These are phyloP conservation scores for Zalaria obscura DNA, from an alignment of 2,329 filamentous ascomycete genomes.

Conservation along the genomic window DNA sequence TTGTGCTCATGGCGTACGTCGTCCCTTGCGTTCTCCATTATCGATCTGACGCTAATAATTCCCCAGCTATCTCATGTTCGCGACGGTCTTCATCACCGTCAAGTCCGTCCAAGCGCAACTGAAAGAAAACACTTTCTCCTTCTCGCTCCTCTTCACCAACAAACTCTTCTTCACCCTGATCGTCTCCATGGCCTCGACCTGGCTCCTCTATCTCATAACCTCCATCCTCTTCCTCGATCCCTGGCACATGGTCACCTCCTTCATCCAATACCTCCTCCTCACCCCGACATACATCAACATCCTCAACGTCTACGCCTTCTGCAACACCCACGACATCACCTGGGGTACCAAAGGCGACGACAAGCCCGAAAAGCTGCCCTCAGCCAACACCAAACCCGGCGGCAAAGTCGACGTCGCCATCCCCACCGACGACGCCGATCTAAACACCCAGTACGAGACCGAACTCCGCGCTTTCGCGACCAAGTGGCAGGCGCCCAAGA, in stretches of 20 bases:
- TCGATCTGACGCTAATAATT: neutral
- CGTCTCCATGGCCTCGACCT: constrained; percentile 82
- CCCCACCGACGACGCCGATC: constrained; percentile 79
- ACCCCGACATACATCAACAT: constrained; percentile 97
- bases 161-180: constrained; percentile 86
- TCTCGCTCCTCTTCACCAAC: constrained; percentile 68
- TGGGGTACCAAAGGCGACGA: constrained; percentile 98
- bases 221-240: constrained; percentile 94
- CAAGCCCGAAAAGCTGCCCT: constrained; percentile 80
- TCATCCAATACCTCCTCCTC: constrained; percentile 85
- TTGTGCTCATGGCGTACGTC: constrained; percentile 74
- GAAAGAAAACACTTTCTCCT: constrained; percentile 47
- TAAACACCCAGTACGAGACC: constrained; percentile 87
- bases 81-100: constrained; percentile 86
- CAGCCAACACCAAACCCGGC: constrained; percentile 78
- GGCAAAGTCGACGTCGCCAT: constrained; percentile 86
- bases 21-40: neutral
- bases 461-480: constrained; percentile 61
- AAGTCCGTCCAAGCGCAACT: constrained; percentile 66
- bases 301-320: constrained; percentile 97
- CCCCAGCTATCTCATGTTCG: constrained; percentile 74
- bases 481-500: constrained; percentile 63
- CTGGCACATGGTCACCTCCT: constrained; percentile 96
- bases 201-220: constrained; percentile 80
- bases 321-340: constrained; percentile 93